Base-by-base conservation (phyloP, 2,329 filamentous ascomycete genomes). In the Alternaria panax region DNA sequence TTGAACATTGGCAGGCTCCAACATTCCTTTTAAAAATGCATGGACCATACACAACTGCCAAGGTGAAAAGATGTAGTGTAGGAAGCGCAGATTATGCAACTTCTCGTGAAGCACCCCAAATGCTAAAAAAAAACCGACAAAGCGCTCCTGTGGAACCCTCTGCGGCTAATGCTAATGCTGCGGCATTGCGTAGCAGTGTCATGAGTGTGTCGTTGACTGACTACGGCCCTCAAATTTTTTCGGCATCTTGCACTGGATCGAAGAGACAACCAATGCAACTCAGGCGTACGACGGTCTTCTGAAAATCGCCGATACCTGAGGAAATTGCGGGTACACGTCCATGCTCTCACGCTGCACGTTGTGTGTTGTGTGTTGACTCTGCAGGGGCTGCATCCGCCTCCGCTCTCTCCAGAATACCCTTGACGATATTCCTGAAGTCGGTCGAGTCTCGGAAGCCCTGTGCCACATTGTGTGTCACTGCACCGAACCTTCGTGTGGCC, bases 371-470 rank as follows among this genome's bases (percentile, higher is more conserved):
- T 12, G 28, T 41, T 5, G 46, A 27, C 36, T 38, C 40, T 22
- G 34, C 27, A 27, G 22, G 7, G 42, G 22, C 32, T 11, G 30
- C 46, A 4, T 62, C 32, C 30, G 41, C 50, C 30, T 72, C 69
- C 18, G 66, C 66, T 30, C 47, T 55, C 22, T 69, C 65, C 22
- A 72, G 18, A 9, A 71, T 60, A 14, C 48, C 53, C 55, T 67
- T 71, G 25, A 73, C 40, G 4, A 65, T 54, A 7, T 71, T 56
- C 28, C 62, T 52, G 41, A 71, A 73, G 11, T 66, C 64, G 3
- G 54, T 56, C 16, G 65, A 60, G 24, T 66, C 65, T 16, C 41
- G 42, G 28, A n/a, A 36, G 22, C 18, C 16, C 5, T 16, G 36
- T 22, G 20, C 3, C 12, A 28, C 6, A 20, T 40, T 4, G 12